phyloP scores from a whole-genome alignment of 108 stramenopile species.

The Conticribra weissflogii region DNA sequence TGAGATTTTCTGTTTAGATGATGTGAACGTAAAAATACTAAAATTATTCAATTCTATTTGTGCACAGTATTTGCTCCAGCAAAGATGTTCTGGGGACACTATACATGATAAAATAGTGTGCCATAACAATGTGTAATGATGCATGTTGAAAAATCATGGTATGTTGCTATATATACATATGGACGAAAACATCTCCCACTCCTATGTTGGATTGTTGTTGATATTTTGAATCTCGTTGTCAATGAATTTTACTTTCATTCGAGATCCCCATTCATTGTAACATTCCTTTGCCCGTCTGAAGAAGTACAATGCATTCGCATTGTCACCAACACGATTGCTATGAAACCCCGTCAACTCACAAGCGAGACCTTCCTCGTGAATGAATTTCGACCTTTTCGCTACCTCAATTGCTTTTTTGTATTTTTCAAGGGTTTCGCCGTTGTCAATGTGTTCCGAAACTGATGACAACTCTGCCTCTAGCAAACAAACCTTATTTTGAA shows the following conservation, averaged over 20 bases:
- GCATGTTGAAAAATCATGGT: too few species aligned
- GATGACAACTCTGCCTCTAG: constrained; percentile 29
- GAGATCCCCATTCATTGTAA: constrained; percentile 17
- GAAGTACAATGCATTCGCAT: constrained; percentile 10
- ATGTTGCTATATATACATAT: too few species aligned
- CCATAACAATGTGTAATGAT: too few species aligned
- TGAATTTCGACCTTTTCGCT: constrained; percentile 12
- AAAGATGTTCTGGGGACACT: too few species aligned
- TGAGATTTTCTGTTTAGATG: too few species aligned
- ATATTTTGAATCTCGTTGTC: constrained; percentile 7
- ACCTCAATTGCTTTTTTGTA: constrained; percentile 24
- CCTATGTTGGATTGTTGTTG: too few species aligned
- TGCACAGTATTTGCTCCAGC: too few species aligned
- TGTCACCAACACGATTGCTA: not conserved
- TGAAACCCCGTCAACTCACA: constrained; percentile 17
- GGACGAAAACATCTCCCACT: too few species aligned
- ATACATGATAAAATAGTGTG: too few species aligned
- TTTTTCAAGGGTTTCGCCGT: constrained; percentile 8
- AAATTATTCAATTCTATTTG: too few species aligned
- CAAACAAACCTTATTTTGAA: constrained; percentile 22
- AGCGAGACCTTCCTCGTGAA: constrained; percentile 31
- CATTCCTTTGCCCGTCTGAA: constrained; percentile 20
- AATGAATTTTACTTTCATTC: constrained; percentile 15
- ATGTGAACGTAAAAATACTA: too few species aligned
- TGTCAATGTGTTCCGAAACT: not conserved